These are phyloP conservation scores for Tilletiopsis washingtonensis DNA, from an alignment of 1,284 basidiomycete genomes.

Conservation along the genomic window DNA sequence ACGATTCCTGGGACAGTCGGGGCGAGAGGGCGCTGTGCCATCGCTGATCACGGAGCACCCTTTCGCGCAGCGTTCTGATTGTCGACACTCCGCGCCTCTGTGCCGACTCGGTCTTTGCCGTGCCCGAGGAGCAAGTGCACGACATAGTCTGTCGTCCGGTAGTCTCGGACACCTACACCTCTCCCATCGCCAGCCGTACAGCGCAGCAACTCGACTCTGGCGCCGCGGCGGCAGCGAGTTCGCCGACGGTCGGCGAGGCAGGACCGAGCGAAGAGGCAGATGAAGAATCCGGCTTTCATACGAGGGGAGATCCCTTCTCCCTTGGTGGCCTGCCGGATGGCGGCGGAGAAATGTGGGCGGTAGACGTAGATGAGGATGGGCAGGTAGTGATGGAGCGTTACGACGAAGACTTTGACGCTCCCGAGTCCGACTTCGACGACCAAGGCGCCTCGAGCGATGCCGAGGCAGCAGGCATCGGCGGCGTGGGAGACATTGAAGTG, in stretches of 20 bases:
- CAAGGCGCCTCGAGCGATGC: not conserved
- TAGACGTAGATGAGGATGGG: slow-evolving; percentile 1
- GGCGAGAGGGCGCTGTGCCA: not conserved
- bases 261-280: not conserved
- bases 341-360: not conserved
- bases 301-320: not conserved
- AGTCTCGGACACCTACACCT: not conserved
- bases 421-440: not conserved
- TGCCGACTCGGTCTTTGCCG: not conserved
- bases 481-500: not conserved
- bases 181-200: not conserved
- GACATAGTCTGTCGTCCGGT: not conserved
- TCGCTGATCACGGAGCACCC: not conserved
- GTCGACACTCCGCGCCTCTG: not conserved
- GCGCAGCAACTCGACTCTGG: not conserved
- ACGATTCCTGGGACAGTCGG: not conserved
- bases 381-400: not conserved
- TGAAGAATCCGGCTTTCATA: not conserved
- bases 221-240: not conserved
- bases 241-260: not conserved
- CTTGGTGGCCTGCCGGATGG: not conserved
- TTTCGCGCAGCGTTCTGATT: not conserved
- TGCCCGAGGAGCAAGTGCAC: not conserved
- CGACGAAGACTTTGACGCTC: not conserved
- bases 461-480: not conserved